These are phyloP conservation scores for Dactylellina drechsleri DNA, from an alignment of 2,329 filamentous ascomycete species.

Conservation along the genomic window DNA sequence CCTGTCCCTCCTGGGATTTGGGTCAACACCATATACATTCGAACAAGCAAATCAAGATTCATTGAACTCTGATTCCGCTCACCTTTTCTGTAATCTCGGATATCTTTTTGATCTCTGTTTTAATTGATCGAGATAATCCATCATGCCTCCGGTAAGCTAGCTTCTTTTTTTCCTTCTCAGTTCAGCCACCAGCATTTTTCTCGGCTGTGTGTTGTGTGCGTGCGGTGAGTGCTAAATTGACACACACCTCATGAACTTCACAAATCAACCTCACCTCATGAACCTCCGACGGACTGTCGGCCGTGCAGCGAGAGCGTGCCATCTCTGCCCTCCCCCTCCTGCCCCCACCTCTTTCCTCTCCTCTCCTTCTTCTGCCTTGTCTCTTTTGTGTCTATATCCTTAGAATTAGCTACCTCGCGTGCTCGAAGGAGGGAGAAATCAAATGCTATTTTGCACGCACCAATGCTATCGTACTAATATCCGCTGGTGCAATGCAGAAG, in stretches of 20 bases:
- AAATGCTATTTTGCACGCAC: no score
- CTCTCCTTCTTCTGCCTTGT: no score
- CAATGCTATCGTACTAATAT: neutral
- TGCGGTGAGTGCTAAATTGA: conserved; percentile 11
- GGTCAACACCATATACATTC: no score
- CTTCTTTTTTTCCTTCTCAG: neutral
- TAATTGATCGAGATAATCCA: neutral
- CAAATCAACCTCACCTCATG: neutral
- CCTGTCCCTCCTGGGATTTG: no score
- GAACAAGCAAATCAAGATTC: no score
- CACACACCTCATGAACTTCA: conserved; percentile 37
- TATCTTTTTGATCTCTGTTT: neutral
- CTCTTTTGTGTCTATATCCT: no score
- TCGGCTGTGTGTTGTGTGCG: conserved; percentile 1
- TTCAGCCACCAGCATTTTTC: conserved; percentile 6
- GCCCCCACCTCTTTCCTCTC: no score
- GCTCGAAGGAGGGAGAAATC: no score
- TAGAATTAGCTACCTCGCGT: no score
- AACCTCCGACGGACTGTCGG: neutral
- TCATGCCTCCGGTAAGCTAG: conserved; percentile 9
- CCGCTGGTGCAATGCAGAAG: no score
- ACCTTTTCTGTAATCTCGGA: no score
- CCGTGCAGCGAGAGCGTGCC: conserved; percentile 18
- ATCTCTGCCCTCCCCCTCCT: neutral
- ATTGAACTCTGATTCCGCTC: no score